These are phyloP conservation scores for Parachaetomium inaequale DNA, from an alignment of 495 filamentous ascomycete genomes.

Conservation along the genomic window DNA sequence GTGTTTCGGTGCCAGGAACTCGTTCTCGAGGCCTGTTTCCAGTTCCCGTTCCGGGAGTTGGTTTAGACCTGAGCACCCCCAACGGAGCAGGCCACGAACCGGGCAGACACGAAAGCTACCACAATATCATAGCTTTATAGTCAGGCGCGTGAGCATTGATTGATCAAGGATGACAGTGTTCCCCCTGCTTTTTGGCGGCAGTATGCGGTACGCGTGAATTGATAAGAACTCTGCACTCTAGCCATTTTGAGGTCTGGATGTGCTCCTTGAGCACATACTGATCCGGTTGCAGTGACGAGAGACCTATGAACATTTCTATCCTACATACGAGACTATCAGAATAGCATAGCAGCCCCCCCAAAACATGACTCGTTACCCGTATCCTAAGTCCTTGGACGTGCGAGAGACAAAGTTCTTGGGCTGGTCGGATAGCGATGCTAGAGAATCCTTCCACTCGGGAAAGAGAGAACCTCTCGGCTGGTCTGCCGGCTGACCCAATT, in stretches of 20 bases:
- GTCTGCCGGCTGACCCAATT: constrained; percentile 1
- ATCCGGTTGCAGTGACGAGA: constrained; percentile 1
- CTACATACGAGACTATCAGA: neutral
- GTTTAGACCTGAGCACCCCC: neutral
- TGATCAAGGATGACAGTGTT: neutral
- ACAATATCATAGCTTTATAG: constrained; percentile 1
- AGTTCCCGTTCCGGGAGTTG: constrained; percentile 13
- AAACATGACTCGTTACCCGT: constrained; percentile 1
- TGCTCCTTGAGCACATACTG: neutral
- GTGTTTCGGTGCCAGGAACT: constrained; percentile 12
- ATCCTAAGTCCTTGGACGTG: constrained; percentile 4
- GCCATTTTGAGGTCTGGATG: constrained; percentile 1
- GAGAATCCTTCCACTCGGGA: too few species aligned
- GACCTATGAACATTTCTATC: constrained; percentile 3
- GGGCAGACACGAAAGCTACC: neutral
- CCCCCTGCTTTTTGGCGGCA: neutral
- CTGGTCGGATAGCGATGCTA: constrained; percentile 1
- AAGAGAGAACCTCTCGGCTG: neutral
- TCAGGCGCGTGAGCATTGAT: neutral
- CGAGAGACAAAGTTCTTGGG: neutral
- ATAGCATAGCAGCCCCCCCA: neutral
- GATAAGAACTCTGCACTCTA: constrained; percentile 3
- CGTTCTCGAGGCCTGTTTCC: constrained; percentile 9
- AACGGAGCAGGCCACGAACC: constrained; percentile 1
- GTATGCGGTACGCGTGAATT: neutral